Conservation (phyloP, 169 alveolate species). For the Eimeria tenella region DNA sequence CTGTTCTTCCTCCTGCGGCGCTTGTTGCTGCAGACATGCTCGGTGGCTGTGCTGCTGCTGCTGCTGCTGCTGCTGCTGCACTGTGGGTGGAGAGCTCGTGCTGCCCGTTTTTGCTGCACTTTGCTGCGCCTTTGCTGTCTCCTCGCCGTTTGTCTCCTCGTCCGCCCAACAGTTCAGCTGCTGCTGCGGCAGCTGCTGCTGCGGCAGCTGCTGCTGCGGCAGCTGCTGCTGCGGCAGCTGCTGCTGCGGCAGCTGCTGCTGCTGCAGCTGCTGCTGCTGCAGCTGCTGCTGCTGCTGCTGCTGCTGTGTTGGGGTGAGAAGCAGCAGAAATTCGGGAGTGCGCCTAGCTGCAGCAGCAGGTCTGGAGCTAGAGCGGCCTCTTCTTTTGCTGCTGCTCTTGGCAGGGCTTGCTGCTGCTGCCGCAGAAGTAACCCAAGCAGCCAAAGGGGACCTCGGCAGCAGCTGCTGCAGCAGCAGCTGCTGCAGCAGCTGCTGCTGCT, state of each 20-base stretch:
- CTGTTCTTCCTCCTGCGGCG: background rate
- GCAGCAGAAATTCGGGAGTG: background rate
- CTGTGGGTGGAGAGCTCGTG: background rate
- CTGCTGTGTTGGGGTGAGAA: background rate
- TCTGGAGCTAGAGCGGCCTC: background rate
- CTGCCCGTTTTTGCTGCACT: no score
- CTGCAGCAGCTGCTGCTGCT: background rate
- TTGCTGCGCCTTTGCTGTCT: no score
- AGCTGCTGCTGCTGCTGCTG: no score
- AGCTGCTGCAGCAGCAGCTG: conserved; percentile 12
- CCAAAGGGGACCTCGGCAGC: background rate
- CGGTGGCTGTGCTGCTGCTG: background rate
- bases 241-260: background rate
- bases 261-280: background rate
- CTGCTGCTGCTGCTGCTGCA: background rate
- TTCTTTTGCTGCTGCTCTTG: conserved; percentile 29
- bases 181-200: background rate
- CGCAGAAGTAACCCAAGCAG: background rate
- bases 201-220: background rate
- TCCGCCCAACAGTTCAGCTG: no score
- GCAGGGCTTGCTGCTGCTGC: background rate
- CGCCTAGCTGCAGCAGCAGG: background rate
- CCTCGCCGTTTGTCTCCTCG: no score
- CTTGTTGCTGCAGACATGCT: background rate
- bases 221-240: background rate